Conservation (phyloP, 2,329 filamentous ascomycete species). For the Colletotrichum acutatum region DNA sequence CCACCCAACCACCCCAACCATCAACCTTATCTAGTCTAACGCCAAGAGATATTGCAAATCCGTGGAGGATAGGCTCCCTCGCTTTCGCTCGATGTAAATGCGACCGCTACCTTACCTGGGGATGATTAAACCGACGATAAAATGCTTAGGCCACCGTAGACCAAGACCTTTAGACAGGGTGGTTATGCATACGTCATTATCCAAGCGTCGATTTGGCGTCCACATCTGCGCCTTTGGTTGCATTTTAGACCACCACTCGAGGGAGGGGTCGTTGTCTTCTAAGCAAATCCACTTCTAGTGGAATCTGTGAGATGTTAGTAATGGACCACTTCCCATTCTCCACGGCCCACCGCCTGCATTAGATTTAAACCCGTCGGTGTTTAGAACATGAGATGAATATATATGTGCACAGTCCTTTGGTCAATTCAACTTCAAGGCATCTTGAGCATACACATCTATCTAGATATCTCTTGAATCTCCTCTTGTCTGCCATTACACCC, state of each 20-base stretch:
- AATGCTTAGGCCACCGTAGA: background rate
- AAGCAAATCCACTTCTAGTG: conserved; percentile 3
- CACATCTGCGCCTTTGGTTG: background rate
- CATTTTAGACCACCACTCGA: background rate
- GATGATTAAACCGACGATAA: background rate
- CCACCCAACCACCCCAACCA: background rate
- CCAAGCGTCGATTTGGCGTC: background rate
- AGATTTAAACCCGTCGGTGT: background rate
- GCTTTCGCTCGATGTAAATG: background rate
- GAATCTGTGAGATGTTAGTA: background rate
- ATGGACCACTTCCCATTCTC: background rate
- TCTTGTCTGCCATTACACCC: background rate
- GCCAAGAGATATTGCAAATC: background rate
- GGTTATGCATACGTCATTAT: background rate
- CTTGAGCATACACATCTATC: background rate
- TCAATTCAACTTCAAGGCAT: background rate
- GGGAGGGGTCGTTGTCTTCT: background rate
- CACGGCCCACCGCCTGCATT: background rate
- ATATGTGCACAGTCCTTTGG: background rate
- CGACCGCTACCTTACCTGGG: background rate
- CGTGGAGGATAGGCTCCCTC: background rate
- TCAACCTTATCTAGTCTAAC: background rate
- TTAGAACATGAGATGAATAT: background rate
- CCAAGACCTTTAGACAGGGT: background rate
- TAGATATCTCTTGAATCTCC: background rate